Conservation (phyloP, 2,329 filamentous ascomycete genomes). For the Fusarium irregulare region DNA sequence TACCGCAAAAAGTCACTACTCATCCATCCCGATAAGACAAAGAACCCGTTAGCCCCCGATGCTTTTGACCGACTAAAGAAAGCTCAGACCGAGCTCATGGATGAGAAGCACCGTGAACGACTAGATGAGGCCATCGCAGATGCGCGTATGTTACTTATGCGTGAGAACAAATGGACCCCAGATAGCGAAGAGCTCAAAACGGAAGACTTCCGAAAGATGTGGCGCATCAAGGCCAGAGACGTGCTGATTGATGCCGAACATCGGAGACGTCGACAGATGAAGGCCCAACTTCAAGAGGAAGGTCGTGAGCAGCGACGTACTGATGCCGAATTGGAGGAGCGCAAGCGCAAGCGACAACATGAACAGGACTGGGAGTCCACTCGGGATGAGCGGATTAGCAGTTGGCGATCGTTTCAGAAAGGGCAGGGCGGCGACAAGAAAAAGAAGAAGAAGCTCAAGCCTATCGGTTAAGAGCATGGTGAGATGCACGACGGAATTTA, state of each 20-base stretch:
- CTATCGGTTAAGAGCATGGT: conserved; percentile 60
- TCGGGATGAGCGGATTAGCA: conserved; percentile 89
- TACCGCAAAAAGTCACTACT: conserved; percentile 99
- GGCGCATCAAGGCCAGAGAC: conserved; percentile 89
- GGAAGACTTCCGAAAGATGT: conserved; percentile 82
- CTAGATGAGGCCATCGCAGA: conserved; percentile 97
- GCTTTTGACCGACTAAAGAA: conserved; percentile 98
- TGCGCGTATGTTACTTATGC: conserved; percentile 92
- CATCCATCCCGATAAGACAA: conserved; percentile 98
- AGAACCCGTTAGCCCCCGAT: conserved; percentile 89
- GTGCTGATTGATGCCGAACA: conserved; percentile 95
- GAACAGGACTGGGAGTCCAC: conserved; percentile 96
- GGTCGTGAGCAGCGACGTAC: conserved; percentile 86
- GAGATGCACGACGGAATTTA: conserved; percentile 18
- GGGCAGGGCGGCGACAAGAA: conserved; percentile 69
- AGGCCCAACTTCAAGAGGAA: conserved; percentile 96
- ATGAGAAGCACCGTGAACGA: conserved; percentile 88
- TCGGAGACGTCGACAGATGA: conserved; percentile 83
- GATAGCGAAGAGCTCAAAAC: conserved; percentile 90
- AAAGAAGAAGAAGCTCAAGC: conserved; percentile 78
- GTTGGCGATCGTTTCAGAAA: conserved; percentile 94
- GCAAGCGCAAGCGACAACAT: conserved; percentile 89
- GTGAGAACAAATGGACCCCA: conserved; percentile 91
- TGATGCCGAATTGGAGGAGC: conserved; percentile 84
- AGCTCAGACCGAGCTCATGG: conserved; percentile 88